phyloP scores from a whole-genome alignment of 805 yeast genomes.

The Monosporozyma siamensis region DNA sequence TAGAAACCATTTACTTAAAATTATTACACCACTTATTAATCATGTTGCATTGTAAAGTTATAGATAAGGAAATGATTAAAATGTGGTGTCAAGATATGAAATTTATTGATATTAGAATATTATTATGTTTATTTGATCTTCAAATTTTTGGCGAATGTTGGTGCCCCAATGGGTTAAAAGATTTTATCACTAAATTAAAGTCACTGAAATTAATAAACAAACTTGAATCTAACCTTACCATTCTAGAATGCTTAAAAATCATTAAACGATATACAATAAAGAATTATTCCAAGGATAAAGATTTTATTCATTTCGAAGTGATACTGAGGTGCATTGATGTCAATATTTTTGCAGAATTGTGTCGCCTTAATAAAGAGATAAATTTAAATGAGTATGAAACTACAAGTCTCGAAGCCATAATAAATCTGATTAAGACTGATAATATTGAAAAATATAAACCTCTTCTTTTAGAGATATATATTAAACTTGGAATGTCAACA shows the following conservation, averaged over 20 bases:
- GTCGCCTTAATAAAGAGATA: constrained; percentile 3
- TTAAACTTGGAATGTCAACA: constrained; percentile 8
- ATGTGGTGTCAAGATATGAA: constrained; percentile 15
- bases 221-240: constrained; percentile 7
- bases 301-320: constrained; percentile 10
- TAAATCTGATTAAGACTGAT: constrained; percentile 7
- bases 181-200: constrained; percentile 17
- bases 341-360: constrained; percentile 11
- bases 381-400: constrained; percentile 13
- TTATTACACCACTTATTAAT: constrained; percentile 17
- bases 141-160: constrained; percentile 24
- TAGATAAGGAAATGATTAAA: constrained; percentile 13
- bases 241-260: constrained; percentile 6
- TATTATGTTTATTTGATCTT: constrained; percentile 21
- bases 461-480: constrained; percentile 12
- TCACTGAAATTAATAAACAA: constrained; percentile 21
- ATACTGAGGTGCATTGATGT: constrained; percentile 21
- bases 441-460: constrained; percentile 3
- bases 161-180: constrained; percentile 23
- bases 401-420: constrained; percentile 13
- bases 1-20: constrained; percentile 17
- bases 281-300: constrained; percentile 3
- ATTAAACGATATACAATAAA: constrained; percentile 2
- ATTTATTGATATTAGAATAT: constrained; percentile 21
- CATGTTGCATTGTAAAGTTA: constrained; percentile 17